Evolutionary conservation across 306 rosid species (phyloP).

Genomic region (Quercus agrifolia): DNA sequence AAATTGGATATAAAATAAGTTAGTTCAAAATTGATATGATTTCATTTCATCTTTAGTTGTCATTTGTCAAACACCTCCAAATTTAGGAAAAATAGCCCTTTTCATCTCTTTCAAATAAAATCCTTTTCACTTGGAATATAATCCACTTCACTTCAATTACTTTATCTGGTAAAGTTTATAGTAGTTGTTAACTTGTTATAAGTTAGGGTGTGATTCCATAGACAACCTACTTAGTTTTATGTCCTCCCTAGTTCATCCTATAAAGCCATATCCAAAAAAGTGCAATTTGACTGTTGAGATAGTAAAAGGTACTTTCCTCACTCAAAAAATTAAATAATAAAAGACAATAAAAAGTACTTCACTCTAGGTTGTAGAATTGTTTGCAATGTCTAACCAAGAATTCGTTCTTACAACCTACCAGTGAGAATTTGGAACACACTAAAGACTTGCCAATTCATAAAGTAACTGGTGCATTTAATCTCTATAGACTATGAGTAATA

Average conservation of each 20-base stretch:
- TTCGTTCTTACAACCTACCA: not conserved
- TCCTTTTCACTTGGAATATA: not conserved
- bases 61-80: not conserved
- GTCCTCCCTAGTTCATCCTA: not conserved
- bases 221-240: too few species aligned
- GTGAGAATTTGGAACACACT: not conserved
- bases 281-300: not conserved
- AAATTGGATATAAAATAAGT: too few species aligned
- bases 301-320: too few species aligned
- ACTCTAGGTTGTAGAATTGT: not conserved
- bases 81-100: not conserved
- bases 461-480: slow-evolving; percentile 40
- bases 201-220: too few species aligned
- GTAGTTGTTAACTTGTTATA: not conserved
- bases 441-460: not conserved
- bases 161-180: not conserved
- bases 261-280: not conserved
- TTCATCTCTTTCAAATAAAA: not conserved
- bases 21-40: too few species aligned
- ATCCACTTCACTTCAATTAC: not conserved
- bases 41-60: too few species aligned
- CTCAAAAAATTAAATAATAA: too few species aligned
- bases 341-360: not conserved
- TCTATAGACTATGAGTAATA: not conserved
- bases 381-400: not conserved